Conservation (phyloP, 306 rosid species). For the Cucurbita ficifolia region DNA sequence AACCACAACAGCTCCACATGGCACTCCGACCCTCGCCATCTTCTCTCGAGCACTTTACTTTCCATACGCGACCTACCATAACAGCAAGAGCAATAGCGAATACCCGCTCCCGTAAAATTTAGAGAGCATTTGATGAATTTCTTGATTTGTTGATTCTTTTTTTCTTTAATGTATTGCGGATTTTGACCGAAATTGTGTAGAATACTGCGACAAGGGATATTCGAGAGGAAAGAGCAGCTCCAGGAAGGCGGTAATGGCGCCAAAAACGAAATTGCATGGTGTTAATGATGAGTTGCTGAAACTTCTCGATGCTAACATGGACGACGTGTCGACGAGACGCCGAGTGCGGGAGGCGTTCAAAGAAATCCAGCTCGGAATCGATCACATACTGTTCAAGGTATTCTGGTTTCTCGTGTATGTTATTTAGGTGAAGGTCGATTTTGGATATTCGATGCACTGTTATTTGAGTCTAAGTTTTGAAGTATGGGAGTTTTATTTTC, state of each 20-base stretch:
- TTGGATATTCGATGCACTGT: not conserved
- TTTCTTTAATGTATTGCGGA: conserved; percentile 5
- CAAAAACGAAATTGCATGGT: conserved; percentile 26
- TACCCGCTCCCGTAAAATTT: not conserved
- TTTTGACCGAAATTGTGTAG: conserved; percentile 4
- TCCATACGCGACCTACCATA: not conserved
- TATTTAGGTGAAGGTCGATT: not conserved
- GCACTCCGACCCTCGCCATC: not conserved
- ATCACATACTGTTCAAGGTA: conserved; percentile 75
- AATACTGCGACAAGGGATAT: conserved; percentile 9
- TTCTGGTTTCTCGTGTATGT: not conserved
- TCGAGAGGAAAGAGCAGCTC: conserved; percentile 8
- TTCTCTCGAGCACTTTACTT: not conserved
- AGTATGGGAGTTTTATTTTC: not conserved
- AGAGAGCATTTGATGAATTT: not conserved
- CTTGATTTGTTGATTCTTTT: not conserved
- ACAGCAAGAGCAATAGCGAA: not conserved
- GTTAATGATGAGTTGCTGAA: conserved; percentile 39
- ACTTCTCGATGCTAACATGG: conserved; percentile 54
- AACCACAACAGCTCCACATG: not conserved
- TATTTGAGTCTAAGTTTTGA: not conserved
- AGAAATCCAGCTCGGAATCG: conserved; percentile 65
- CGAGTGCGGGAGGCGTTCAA: conserved; percentile 69
- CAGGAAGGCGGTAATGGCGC: conserved; percentile 25
- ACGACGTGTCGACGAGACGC: conserved; percentile 56